Conservation (phyloP, 148 eudicot species). For the Silene uniflora region DNA sequence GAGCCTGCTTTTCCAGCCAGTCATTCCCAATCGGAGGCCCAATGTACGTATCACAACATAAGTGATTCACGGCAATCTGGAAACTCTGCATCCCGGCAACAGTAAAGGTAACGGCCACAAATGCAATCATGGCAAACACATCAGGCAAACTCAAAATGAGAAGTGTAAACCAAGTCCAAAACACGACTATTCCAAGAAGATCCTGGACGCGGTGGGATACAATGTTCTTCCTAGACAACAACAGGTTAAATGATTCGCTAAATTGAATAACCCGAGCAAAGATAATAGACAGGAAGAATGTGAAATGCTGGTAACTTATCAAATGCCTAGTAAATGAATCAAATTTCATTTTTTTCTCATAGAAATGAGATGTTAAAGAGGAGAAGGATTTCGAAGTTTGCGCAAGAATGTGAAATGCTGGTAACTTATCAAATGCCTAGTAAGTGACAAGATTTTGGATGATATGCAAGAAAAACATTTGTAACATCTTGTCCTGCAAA, state of each 20-base stretch:
- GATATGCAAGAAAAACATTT: conserved; percentile 47
- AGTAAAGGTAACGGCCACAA: too few species aligned
- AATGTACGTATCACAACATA: conserved; percentile 34
- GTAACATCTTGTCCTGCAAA: conserved; percentile 17
- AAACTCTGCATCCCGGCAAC: too few species aligned
- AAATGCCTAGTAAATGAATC: conserved; percentile 35
- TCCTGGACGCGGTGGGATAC: background rate
- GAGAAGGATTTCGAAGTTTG: too few species aligned
- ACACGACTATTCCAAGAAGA: conserved; percentile 35
- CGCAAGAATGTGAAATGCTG: too few species aligned
- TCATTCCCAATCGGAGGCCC: conserved; percentile 36
- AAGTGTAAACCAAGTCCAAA: conserved; percentile 52
- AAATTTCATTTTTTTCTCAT: conserved; percentile 37
- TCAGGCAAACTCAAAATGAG: conserved; percentile 43
- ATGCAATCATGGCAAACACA: too few species aligned
- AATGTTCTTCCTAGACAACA: conserved; percentile 33
- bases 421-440: too few species aligned
- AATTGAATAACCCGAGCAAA: conserved; percentile 33
- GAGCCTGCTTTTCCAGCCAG: conserved; percentile 50
- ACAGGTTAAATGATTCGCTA: conserved; percentile 33
- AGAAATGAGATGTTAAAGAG: conserved; percentile 32
- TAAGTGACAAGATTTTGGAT: conserved; percentile 29
- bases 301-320: conserved; percentile 46
- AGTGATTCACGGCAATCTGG: conserved; percentile 29
- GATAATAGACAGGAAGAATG: conserved; percentile 41